Base-by-base conservation (phyloP, 805 yeast genomes). In the Zygoascus tannicola region DNA sequence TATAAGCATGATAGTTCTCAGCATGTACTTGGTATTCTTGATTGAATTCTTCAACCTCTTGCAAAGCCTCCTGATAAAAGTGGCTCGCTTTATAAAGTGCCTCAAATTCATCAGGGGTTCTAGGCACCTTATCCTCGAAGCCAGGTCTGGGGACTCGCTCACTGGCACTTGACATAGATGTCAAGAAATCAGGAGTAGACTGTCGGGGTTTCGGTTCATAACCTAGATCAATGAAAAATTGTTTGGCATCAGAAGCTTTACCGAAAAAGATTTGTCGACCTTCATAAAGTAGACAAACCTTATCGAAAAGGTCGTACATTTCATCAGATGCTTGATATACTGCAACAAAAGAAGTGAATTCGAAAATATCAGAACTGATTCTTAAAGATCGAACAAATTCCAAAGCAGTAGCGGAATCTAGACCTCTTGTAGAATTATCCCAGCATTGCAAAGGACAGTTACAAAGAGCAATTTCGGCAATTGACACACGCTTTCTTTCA, bases 381-480 rank as follows among this genome's bases (percentile, higher is more conserved):
- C 74, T 76, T 52, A 79, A 66, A 20, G 80, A 78, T 51, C 72
- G 65, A 47, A 75, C 69, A 53, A 79, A 78, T 56, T 78, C 82
- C 55, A 76, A 65, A 26, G 85, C 85, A 39, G 83, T 78, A 22
- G 84, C 82, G 7, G 84, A 67, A 64, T 79, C 85, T 53, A 79
- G 71, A 58, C 84, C 85, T 67, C 85, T 74, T 19, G 84, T 79
- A 12, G 82, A 74, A 56, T 79, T 79, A 68, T 79, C 80, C 80
- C 80, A 75, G 61, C 77, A 73, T 55, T 75, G 77, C 35, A 75
- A 44, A 38, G 64, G 60, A 22, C 75, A 70, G 36, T 73, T 70
- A 40, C 65, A 59, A 35, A 71, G 62, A 8, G 72, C 60, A 18
- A 66, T 72, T 54, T 74, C 78, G 30, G 75, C 75, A 49, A 74